Evolutionary conservation across 2,329 filamentous ascomycete genomes (phyloP), one percentile per base, ranked within the genome.

Genomic region (Gliomastix tumulicola): DNA sequence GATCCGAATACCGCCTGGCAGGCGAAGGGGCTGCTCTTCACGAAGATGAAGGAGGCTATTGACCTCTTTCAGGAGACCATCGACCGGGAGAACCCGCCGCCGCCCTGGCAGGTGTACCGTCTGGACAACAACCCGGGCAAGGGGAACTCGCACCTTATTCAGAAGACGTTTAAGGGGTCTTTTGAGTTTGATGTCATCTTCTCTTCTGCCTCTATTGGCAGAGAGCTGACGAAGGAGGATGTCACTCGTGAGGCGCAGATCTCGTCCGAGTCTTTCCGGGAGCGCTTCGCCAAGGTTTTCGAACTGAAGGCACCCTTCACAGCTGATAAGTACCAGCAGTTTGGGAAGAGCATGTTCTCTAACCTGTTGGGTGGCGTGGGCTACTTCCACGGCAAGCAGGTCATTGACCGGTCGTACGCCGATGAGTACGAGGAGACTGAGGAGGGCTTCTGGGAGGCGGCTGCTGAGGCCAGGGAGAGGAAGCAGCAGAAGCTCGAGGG

Each of bases 121-220:
- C 70, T 97, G 37, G 62, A 69, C 31, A 83, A 94, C 55, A 60
- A 64, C 21, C 80, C 84, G 4, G 78, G 74, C 6, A 50, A 61
- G 11, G 90, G 88, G 21, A 97, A 97, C 52, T 65, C 87, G 12
- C 90, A 98, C 45, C 65, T 95, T 28, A 71, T 97, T 13, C 88
- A 98, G 60, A 96, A 95, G 63, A 78, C 88, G 3, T 97, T 95
- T 49, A 76, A 89, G 49, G 90, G 92, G 3, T 60, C 81, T 2
- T 98, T 97, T 51, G 88, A 89, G 66, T 97, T 97, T 49, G 92
- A 97, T 55, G 71, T 97, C 36, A 70, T 97, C 34, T 96, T 88
- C 65, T 88, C 86, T 5, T 94, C 89, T 41, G 79, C 66, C 12
- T 89, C 86, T 15, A 75, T 80, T 5, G 61, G 65, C 21, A 66